phyloP scores from a whole-genome alignment of 1,284 basidiomycete species.

The Tranzscheliella williamsii region DNA sequence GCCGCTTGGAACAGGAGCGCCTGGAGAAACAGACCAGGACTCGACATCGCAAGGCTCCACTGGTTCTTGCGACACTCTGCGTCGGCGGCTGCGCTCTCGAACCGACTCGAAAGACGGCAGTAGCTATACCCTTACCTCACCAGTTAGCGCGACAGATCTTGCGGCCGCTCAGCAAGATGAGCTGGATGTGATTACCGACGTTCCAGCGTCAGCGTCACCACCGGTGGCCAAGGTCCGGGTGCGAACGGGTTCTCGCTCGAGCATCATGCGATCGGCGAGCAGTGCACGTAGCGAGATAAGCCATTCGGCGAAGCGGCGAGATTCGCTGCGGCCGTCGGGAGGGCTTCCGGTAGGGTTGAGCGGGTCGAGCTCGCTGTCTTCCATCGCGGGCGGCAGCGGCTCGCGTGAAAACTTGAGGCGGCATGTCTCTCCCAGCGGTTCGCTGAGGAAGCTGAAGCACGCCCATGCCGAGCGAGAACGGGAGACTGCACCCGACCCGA shows the following conservation, averaged over 20 bases:
- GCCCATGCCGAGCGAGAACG: background rate
- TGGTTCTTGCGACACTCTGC: slow-evolving; percentile 10
- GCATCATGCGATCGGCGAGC: slow-evolving; percentile 12
- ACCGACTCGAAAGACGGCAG: slow-evolving; percentile 2
- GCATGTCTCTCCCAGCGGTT: background rate
- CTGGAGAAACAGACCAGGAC: slow-evolving; percentile 5
- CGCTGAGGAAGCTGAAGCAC: background rate
- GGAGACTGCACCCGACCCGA: slow-evolving; percentile 11
- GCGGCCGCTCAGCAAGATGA: no score
- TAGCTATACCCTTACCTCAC: no score
- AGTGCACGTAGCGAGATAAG: background rate
- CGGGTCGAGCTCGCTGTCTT: background rate
- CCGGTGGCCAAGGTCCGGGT: slow-evolving; percentile 5
- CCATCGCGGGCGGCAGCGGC: background rate
- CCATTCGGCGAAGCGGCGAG: background rate
- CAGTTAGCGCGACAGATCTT: no score
- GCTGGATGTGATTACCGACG: no score
- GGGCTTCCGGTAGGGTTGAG: background rate
- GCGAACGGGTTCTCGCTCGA: slow-evolving; percentile 8
- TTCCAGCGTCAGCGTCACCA: no score
- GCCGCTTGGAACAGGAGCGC: slow-evolving; percentile 6
- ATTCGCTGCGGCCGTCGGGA: no score
- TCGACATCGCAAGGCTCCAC: slow-evolving; percentile 11
- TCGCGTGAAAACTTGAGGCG: slow-evolving; percentile 6
- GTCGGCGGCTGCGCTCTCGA: slow-evolving; percentile 2